Evolutionary conservation across 164 flowering plant species (phyloP).

Genomic region (Santalum album): DNA sequence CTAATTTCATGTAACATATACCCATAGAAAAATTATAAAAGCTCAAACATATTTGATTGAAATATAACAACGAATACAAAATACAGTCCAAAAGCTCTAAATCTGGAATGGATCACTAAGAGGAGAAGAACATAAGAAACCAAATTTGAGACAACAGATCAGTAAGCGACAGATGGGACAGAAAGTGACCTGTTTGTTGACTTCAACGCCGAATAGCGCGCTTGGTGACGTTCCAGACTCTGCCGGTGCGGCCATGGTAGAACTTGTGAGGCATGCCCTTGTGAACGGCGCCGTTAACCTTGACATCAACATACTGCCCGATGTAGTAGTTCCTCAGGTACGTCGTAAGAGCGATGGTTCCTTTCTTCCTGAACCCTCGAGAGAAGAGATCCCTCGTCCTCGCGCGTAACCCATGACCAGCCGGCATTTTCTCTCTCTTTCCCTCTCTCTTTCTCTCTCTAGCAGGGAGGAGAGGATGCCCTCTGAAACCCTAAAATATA

Average conservation of each 20-base stretch:
- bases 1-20: no score
- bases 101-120: no score
- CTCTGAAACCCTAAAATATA: no score
- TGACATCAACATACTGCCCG: slow-evolving; percentile 70
- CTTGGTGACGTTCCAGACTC: slow-evolving; percentile 83
- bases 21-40: no score
- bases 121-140: no score
- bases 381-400: slow-evolving; percentile 66
- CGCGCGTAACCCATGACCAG: slow-evolving; percentile 61
- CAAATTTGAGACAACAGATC: no score
- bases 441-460: slow-evolving; percentile 7
- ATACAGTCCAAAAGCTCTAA: no score
- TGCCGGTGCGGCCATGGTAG: slow-evolving; percentile 85
- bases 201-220: slow-evolving; percentile 78
- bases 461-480: no score
- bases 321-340: slow-evolving; percentile 48
- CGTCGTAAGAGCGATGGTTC: slow-evolving; percentile 48
- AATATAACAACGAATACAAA: no score
- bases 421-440: slow-evolving; percentile 43
- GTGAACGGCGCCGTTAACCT: slow-evolving; percentile 77
- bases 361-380: no score
- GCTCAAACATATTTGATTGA: no score
- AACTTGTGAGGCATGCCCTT: slow-evolving; percentile 93
- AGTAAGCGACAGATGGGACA: no score
- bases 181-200: slow-evolving; percentile 91